Evolutionary conservation across 2,329 filamentous ascomycete genomes (phyloP), one percentile per base, ranked within the genome.

Genomic region (Colletotrichum salicis): DNA sequence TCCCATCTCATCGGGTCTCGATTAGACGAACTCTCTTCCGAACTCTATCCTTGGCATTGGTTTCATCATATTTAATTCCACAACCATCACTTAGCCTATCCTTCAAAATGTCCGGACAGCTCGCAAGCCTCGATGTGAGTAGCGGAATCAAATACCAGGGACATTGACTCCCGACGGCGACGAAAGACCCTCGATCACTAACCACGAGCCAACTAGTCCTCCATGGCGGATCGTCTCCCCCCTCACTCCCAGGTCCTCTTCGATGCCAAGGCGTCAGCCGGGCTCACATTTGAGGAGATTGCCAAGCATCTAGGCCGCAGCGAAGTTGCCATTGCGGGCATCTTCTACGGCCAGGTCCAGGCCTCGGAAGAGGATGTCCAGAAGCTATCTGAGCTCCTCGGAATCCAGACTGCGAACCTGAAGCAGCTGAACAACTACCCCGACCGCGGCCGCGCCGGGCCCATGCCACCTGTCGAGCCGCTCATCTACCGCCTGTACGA

Each of bases 401-500:
- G 85, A 0, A 86, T 96, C 41, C 84, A 89, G 5, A 82, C 87
- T 59, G 84, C 84, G 13, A 78, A 79, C 2, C 86, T 97, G 3
- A 85, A 88, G 66, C 83, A 94, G 76, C 86, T 96, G 74, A 85
- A 86, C 41, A 92, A 90, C 0, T 95, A 93, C 78, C 95, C 95
- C 0, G 94, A 97, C 80, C 89, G 95, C 3, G 95, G 95, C 41
- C 87, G 91, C 64, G 89, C 91, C 0, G 90, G 94, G 1, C 92
- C 94, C 69, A 95, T 96, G 93, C 94, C 94, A 1, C 94, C 94
- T 0, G 91, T 89, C 71, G 94, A 97, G 80, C 94, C 94, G 5
- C 83, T 97, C 76, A 95, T 98, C 79, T 98, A 98, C 82, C 87
- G 96, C 2, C 82, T 98, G 71, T 98, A 94, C 81, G 96, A 98